Base-by-base conservation (phyloP, 805 yeast genomes). In the Starmerella sp. region DNA sequence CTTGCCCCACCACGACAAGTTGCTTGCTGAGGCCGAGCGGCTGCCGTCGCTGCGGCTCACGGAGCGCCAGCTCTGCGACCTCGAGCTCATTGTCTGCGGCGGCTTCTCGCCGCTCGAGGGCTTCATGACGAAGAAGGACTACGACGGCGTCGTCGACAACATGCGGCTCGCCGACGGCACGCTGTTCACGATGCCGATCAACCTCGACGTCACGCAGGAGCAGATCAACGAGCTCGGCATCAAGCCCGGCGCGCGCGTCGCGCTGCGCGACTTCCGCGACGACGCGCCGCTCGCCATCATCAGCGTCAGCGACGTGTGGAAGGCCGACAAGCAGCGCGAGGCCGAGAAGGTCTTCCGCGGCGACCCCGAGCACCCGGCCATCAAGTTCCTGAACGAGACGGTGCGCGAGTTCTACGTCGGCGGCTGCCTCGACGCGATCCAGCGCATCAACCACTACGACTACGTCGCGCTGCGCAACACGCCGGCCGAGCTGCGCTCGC, bases 341-440 rank as follows among this genome's bases (percentile, higher is more conserved):
- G 96, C 96, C 52, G 71, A 79, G 62, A 77, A 83, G 67, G 97
- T 89, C 32, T 91, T 88, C 73, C 82, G 97, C 69, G 97, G 97
- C 59, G 97, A 91, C 69, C 90, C 95, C 46, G 97, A 91, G 70
- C 97, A 90, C 72, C 97, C 97, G 22, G 97, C 97, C 11, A 76
- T 86, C 65, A 76, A 75, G 64, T 90, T 86, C 71, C 75, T 90
- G 63, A 67, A 71, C 65, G 81, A 85, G 58, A 74, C 77, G 51
- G 90, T 90, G 37, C 90, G 91, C 65, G 95, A 86, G 31, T 79
- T 76, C 65, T 89, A 90, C 72, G 74, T 90, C 52, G 97, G 97
- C 67, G 97, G 97, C 63, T 76, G 81, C 44, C 64, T 90, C 53
- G 86, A 89, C 67, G 96, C 96, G 31, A 79, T 90, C 63, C 79